Evolutionary conservation across 2,329 filamentous ascomycete species (phyloP).

Genomic region (Ilyonectria destructans): DNA sequence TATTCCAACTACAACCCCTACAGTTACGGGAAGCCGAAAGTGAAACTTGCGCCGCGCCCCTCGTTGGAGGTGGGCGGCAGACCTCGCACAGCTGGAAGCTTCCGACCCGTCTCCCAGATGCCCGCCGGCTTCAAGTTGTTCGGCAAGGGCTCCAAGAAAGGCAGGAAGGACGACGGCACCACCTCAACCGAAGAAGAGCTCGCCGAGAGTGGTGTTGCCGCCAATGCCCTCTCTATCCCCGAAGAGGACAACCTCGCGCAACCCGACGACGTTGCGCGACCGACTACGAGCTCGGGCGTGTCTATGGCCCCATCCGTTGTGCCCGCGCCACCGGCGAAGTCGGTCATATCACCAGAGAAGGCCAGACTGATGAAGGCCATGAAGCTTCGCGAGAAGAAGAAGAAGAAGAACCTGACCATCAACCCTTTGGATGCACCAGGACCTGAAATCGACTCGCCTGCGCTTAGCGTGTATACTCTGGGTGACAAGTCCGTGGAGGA

Average conservation of each 20-base stretch:
- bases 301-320: slow-evolving; percentile 59
- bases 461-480: slow-evolving; percentile 44
- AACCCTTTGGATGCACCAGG: slow-evolving; percentile 40
- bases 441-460: slow-evolving; percentile 39
- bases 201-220: slow-evolving; percentile 55
- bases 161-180: slow-evolving; percentile 48
- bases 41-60: slow-evolving; percentile 90
- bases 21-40: slow-evolving; percentile 79
- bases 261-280: slow-evolving; percentile 52
- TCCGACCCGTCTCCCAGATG: slow-evolving; percentile 83
- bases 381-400: slow-evolving; percentile 89
- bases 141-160: slow-evolving; percentile 71
- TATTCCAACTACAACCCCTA: slow-evolving; percentile 67
- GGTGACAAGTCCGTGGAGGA: slow-evolving; percentile 43
- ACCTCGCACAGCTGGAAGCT: slow-evolving; percentile 74
- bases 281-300: slow-evolving; percentile 63
- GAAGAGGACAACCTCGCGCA: slow-evolving; percentile 49
- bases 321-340: slow-evolving; percentile 60
- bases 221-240: slow-evolving; percentile 55
- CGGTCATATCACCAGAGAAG: slow-evolving; percentile 87
- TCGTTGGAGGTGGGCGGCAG: slow-evolving; percentile 77
- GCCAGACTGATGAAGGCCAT: slow-evolving; percentile 94
- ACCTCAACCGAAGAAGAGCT: slow-evolving; percentile 56
- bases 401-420: slow-evolving; percentile 56
- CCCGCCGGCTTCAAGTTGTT: slow-evolving; percentile 85